Conservation (phyloP, 2,329 filamentous ascomycete species). For the Xylaria sp. region DNA sequence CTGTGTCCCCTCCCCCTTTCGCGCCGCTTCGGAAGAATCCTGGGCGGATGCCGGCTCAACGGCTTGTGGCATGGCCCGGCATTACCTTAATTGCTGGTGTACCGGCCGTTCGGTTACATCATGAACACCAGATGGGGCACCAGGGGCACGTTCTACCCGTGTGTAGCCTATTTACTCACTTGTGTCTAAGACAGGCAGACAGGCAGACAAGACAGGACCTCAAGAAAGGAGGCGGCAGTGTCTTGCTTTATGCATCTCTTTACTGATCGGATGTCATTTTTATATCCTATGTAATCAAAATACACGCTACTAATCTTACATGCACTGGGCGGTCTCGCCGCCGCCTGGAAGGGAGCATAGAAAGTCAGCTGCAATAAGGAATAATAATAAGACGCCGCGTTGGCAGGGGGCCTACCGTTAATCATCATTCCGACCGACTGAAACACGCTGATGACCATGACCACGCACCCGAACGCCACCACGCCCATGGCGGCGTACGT, state of each 20-base stretch:
- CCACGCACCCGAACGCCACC: constrained; percentile 77
- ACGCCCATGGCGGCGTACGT: constrained; percentile 71
- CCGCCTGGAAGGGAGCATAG: constrained; percentile 27
- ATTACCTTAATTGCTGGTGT: not conserved
- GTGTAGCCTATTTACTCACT: too few relatives aligned
- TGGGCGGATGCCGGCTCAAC: not conserved
- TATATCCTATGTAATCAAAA: constrained; percentile 12
- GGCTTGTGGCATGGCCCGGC: not conserved
- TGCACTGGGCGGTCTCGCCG: constrained; percentile 35
- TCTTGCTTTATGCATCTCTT: not conserved
- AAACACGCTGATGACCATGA: constrained; percentile 80
- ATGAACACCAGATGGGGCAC: too few relatives aligned
- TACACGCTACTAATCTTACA: constrained; percentile 23
- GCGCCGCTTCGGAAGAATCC: too few relatives aligned
- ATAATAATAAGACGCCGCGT: constrained; percentile 6
- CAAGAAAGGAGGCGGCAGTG: not conserved
- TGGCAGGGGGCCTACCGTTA: constrained; percentile 42
- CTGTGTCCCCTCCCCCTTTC: too few relatives aligned
- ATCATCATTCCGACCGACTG: constrained; percentile 73
- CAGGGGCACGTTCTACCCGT: too few relatives aligned
- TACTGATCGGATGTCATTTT: too few relatives aligned
- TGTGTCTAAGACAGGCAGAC: too few relatives aligned
- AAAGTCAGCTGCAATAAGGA: constrained; percentile 16
- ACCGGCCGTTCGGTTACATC: not conserved
- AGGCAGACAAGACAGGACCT: too few relatives aligned